Evolutionary conservation across 2,329 filamentous ascomycete genomes (phyloP).

Genomic region (Cladosporium phlei): DNA sequence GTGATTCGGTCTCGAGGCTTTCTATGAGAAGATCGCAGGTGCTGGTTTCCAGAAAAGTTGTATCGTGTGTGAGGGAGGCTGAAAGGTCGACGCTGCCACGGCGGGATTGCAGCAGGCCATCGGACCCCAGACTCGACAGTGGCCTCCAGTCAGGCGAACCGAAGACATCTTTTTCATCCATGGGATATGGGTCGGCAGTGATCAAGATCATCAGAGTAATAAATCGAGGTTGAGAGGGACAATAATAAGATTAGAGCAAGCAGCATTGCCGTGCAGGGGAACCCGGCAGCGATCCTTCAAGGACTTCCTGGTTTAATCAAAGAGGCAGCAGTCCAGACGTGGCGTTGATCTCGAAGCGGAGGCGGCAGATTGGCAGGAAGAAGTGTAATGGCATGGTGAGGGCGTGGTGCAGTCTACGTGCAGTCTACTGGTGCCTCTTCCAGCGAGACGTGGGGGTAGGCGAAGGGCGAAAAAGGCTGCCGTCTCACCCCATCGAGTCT

Average conservation of each 20-base stretch:
- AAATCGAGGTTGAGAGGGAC: too few species aligned
- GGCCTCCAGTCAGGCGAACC: slow-evolving; percentile 26
- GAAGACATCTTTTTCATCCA: slow-evolving; percentile 26
- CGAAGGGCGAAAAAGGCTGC: slow-evolving; percentile 1
- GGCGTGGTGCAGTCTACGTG: too few species aligned
- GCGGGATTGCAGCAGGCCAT: slow-evolving; percentile 3
- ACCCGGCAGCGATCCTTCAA: not conserved
- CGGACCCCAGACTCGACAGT: slow-evolving; percentile 20
- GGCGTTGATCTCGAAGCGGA: slow-evolving; percentile 13
- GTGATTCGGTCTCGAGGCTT: slow-evolving; percentile 6
- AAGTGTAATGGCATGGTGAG: too few species aligned
- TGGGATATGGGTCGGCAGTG: slow-evolving; percentile 14
- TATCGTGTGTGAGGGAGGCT: not conserved
- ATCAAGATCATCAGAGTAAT: too few species aligned
- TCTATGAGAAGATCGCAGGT: slow-evolving; percentile 4
- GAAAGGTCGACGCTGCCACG: slow-evolving; percentile 1
- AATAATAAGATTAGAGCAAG: not conserved
- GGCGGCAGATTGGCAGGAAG: too few species aligned
- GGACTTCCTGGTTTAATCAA: not conserved
- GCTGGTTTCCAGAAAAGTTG: not conserved
- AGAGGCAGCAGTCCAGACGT: slow-evolving; percentile 5
- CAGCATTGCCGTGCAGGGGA: slow-evolving; percentile 7
- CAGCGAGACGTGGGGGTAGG: too few species aligned
- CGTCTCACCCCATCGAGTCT: not conserved
- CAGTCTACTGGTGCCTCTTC: too few species aligned